Percentiles rank a stretch among this genome's conserved stretches.
Conservation (phyloP, 2,329 filamentous ascomycete species). For the Fusarium poae region DNA sequence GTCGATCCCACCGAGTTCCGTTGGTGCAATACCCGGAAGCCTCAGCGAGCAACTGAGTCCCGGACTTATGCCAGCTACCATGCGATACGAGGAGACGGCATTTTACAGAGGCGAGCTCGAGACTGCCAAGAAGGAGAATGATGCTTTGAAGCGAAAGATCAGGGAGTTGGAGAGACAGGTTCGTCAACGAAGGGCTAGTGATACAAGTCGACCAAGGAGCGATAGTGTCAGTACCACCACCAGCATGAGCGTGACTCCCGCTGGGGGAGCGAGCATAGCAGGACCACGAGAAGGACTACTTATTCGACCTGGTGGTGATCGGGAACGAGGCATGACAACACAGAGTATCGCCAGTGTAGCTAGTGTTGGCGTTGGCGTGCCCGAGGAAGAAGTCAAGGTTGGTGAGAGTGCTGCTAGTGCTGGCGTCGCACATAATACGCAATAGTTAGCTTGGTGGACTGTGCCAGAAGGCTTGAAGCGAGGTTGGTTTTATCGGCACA, state of each 20-base stretch:
- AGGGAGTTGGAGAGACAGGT: constrained; percentile 71
- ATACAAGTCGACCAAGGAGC: constrained; percentile 61
- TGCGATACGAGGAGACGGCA: constrained; percentile 73
- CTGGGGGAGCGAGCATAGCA: constrained; percentile 59
- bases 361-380: constrained; percentile 66
- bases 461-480: neutral
- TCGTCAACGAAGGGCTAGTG: constrained; percentile 62
- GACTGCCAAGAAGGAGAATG: constrained; percentile 72
- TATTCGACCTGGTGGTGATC: constrained; percentile 48
- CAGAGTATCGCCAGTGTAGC: constrained; percentile 62
- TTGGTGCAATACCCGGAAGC: constrained; percentile 58
- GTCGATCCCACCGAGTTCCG: constrained; percentile 54
- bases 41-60: constrained; percentile 63
- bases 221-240: constrained; percentile 67
- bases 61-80: constrained; percentile 67
- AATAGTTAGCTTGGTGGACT: constrained; percentile 16
- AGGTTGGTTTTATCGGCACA: neutral
- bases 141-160: constrained; percentile 70
- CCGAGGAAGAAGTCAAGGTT: constrained; percentile 71
- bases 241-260: constrained; percentile 59
- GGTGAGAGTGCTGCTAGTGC: constrained; percentile 72
- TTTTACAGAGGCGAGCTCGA: constrained; percentile 72
- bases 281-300: constrained; percentile 58
- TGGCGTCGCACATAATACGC: constrained; percentile 43
- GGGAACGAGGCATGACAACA: constrained; percentile 58